Evolutionary conservation across 345 rosid genomes (phyloP).

Genomic region (Jatropha curcas): DNA sequence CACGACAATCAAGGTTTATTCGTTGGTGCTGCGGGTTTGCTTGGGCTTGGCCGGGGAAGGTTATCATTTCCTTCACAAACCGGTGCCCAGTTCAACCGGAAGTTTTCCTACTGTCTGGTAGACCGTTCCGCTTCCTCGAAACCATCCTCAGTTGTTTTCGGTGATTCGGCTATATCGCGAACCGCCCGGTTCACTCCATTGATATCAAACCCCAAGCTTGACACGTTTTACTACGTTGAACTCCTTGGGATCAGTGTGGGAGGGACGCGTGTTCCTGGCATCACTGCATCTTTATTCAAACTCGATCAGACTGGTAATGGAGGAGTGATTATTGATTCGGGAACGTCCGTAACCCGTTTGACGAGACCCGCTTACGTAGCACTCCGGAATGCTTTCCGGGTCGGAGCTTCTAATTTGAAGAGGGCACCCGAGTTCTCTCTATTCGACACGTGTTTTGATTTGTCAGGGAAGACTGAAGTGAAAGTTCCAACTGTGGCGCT

Average conservation of each 20-base stretch:
- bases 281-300: conserved; percentile 69
- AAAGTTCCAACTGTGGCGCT: conserved; percentile 79
- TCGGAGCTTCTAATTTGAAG: conserved; percentile 45
- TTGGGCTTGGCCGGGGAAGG: conserved; percentile 87
- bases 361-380: conserved; percentile 70
- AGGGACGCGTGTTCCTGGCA: conserved; percentile 69
- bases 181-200: conserved; percentile 77
- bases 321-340: conserved; percentile 89
- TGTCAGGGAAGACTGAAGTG: conserved; percentile 59
- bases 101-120: conserved; percentile 85
- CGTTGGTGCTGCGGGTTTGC: conserved; percentile 86
- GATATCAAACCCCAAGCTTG: conserved; percentile 74
- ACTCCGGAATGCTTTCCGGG: conserved; percentile 62
- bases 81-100: conserved; percentile 71
- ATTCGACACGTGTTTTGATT: conserved; percentile 83
- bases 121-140: conserved; percentile 81
- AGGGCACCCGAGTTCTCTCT: conserved; percentile 58
- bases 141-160: conserved; percentile 81
- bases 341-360: conserved; percentile 79
- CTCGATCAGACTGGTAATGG: conserved; percentile 74
- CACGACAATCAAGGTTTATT: conserved; percentile 93
- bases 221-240: conserved; percentile 89
- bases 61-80: conserved; percentile 82
- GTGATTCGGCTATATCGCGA: conserved; percentile 69
- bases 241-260: conserved; percentile 88